Evolutionary conservation across 164 flowering plant species (phyloP).

Genomic region (Hamamelis virginiana): DNA sequence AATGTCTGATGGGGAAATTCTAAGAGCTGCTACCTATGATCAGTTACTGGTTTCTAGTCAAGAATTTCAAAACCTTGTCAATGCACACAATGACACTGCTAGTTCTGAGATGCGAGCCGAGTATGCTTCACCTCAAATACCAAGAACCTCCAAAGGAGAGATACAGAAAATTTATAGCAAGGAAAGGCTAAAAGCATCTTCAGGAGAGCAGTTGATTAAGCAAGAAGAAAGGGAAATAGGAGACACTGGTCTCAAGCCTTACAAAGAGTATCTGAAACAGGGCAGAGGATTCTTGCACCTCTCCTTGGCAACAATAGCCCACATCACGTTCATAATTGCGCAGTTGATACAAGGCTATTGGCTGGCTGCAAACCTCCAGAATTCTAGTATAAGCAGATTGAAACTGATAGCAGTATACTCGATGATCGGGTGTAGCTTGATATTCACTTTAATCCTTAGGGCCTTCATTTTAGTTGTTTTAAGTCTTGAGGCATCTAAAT

Average conservation of each 20-base stretch:
- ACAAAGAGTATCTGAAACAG: slow-evolving; percentile 59
- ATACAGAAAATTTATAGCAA: slow-evolving; percentile 25
- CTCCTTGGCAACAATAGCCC: slow-evolving; percentile 32
- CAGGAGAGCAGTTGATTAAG: slow-evolving; percentile 62
- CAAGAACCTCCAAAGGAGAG: slow-evolving; percentile 26
- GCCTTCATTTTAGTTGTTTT: slow-evolving; percentile 19
- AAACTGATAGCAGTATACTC: slow-evolving; percentile 49
- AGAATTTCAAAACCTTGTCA: slow-evolving; percentile 66
- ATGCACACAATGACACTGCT: slow-evolving; percentile 64
- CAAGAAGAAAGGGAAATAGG: slow-evolving; percentile 61
- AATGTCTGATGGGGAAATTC: slow-evolving; percentile 58
- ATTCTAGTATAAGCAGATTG: slow-evolving; percentile 35
- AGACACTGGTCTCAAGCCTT: slow-evolving; percentile 71
- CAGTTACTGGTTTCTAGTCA: slow-evolving; percentile 45
- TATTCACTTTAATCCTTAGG: slow-evolving; percentile 27
- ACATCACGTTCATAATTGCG: slow-evolving; percentile 41
- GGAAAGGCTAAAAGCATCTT: slow-evolving; percentile 23
- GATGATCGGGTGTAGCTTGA: slow-evolving; percentile 29
- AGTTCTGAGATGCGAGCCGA: slow-evolving; percentile 39
- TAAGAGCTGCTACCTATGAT: slow-evolving; percentile 43
- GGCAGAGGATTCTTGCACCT: slow-evolving; percentile 57
- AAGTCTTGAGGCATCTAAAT: slow-evolving; percentile 29
- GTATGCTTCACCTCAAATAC: slow-evolving; percentile 22
- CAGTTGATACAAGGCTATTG: slow-evolving; percentile 59
- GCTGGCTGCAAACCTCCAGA: slow-evolving; percentile 71